Base-by-base conservation (phyloP, 805 yeast species). In the Kuraishia piskuri region DNA sequence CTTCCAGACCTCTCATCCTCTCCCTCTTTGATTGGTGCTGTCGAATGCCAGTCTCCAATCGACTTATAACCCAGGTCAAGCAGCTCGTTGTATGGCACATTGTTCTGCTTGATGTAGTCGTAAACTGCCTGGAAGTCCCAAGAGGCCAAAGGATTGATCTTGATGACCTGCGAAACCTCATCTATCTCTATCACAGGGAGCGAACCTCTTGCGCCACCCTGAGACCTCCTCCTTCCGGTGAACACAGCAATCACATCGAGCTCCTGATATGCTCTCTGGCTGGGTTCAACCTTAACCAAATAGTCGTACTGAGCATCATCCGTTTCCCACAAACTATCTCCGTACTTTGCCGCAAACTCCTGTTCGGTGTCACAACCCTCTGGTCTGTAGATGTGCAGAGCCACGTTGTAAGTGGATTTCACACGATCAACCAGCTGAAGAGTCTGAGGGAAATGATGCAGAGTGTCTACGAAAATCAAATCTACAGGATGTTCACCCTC, bases 1-100 rank as follows among this genome's bases (percentile, higher is more conserved):
- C 98, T 80, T 0, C 98, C 98, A n/a, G 94, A 82, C 58, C 98
- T 79, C 68, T 92, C 98, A 64, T 92, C 97, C 65, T 90, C 97
- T 9, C 95, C 96, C 48, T 87, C 96, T 7, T 72, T 77, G 10
- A 89, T 96, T 1, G 98, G 97, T 26, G 71, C 82, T 0, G 98
- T 92, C 1, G 96, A 88, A 68, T 92, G 98, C 80, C 91, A 92
- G 68, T 92, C 98, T 1, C 98, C 98, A 17, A 92, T 80, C 0
- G 96, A 88, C 63, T 90, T 84, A 69, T 91, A 92, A 0, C 97
- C 97, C 53, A 83, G 71, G 67, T 90, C 92, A 40, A 92, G 71
- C 36, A 92, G 74, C 56, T 80, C 90, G 64, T 92, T 92, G 70
- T 87, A 89, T 2, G 97, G 97, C 14, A 91, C 96, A 12, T 79